Base-by-base conservation (phyloP, 176 grass and related monocot species). In the Musa beccarii region DNA sequence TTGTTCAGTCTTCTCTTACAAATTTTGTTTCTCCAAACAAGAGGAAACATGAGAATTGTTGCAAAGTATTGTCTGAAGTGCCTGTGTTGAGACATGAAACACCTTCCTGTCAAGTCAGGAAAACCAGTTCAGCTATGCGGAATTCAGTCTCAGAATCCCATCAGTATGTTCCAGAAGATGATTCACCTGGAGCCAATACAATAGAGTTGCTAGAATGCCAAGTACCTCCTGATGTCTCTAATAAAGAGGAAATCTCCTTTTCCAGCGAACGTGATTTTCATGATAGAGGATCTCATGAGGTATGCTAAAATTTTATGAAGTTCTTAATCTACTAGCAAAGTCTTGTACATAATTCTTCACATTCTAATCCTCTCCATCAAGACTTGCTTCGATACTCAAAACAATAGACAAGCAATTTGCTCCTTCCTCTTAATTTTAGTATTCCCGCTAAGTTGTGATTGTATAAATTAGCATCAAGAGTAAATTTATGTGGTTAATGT, bases 11-110 rank as follows among this genome's bases (percentile, higher is more conserved):
- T 85, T 98, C 88, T 84, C 77, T 98, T 69, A 80, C 69, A 81
- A 91, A 84, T 10, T 93, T 89, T 87, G 68, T 93, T 43, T 86
- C 90, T 75, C 43, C 85, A 68, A 89, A 87, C 75, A 98, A 93
- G 82, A 88, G 90, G 73, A 98, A 98, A 75, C 74, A 84, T 17
- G 86, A 91, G 81, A 81, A 87, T 19, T 83, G 71, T 74, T 85
- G 76, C 62, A 80, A 73, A 84, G 55, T 81, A 67, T 84, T 98
- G 77, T 89, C 94, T 85, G 94, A 98, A 86, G 75, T 82, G 79
- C 88, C 86, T 82, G 79, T 97, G 53, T 72, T 97, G 68, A 88
- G 88, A 85, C 90, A 84, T 80, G 73, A 74, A 13, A 68, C 65
- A 79, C 85, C 75, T 79, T 77, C 76, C 11, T 83, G 56, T 79